A percentile compares a stretch with the other conserved stretches of the same genome.
Evolutionary conservation across 2,329 filamentous ascomycete genomes (phyloP).

Genomic region (Truncatella angustata): DNA sequence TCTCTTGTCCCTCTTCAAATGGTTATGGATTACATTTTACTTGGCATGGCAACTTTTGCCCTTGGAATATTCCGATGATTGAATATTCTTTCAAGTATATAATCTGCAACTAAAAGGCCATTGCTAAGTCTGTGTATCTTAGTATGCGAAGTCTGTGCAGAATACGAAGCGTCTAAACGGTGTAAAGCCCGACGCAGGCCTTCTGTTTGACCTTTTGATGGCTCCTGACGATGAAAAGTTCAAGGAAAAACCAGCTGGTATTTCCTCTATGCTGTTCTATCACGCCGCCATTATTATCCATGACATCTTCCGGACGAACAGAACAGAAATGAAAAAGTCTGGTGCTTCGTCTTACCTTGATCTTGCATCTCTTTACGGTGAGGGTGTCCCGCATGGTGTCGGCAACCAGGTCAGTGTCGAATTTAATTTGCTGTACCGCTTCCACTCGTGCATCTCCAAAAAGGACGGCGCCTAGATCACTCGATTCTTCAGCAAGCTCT

Average conservation of each 20-base stretch:
- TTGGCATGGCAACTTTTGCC: too few species aligned
- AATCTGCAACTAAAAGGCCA: too few species aligned
- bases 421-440: slow-evolving; percentile 66
- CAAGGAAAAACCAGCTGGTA: too few species aligned
- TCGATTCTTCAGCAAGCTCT: not conserved
- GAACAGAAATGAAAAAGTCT: slow-evolving; percentile 42
- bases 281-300: slow-evolving; percentile 39
- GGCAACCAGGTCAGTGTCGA: slow-evolving; percentile 68
- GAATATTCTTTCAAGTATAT: too few species aligned
- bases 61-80: too few species aligned
- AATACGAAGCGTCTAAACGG: too few species aligned
- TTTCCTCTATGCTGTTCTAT: slow-evolving; percentile 4
- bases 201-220: slow-evolving; percentile 31
- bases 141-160: too few species aligned
- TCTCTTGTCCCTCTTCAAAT: too few species aligned
- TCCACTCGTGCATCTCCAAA: slow-evolving; percentile 60
- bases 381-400: slow-evolving; percentile 51
- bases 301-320: slow-evolving; percentile 44
- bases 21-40: too few species aligned
- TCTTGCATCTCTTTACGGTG: slow-evolving; percentile 7
- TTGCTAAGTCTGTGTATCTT: too few species aligned
- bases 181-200: slow-evolving; percentile 27
- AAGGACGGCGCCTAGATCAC: slow-evolving; percentile 54
- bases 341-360: slow-evolving; percentile 40
- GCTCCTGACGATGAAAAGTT: slow-evolving; percentile 17